Evolutionary conservation across 345 rosid genomes (phyloP).

Genomic region (Corchorus capsularis): DNA sequence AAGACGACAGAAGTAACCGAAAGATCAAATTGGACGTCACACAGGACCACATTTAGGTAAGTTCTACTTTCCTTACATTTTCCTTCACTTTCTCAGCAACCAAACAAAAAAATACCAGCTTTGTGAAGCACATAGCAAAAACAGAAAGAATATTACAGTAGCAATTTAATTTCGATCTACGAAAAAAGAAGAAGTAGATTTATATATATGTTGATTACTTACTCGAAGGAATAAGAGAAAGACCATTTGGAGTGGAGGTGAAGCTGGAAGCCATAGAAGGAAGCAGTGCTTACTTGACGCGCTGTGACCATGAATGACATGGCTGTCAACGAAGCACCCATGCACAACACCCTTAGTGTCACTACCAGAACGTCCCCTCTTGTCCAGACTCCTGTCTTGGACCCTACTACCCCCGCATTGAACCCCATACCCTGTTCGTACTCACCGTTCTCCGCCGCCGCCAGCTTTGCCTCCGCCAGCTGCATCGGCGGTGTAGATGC

Average conservation of each 20-base stretch:
- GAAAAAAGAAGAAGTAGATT: not conserved
- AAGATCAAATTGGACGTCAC: constrained; percentile 2
- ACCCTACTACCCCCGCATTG: not conserved
- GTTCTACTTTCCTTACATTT: not conserved
- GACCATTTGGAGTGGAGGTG: constrained; percentile 75
- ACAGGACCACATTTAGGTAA: not conserved
- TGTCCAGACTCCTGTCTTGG: not conserved
- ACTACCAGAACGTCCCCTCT: constrained; percentile 44
- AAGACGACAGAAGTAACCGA: not conserved
- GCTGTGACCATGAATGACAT: constrained; percentile 74
- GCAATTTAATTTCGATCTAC: no score
- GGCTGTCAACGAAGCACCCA: constrained; percentile 51
- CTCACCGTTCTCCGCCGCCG: not conserved
- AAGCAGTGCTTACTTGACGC: constrained; percentile 50
- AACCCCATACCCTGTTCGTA: not conserved
- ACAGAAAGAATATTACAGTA: no score
- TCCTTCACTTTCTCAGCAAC: constrained; percentile 23
- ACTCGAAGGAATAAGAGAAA: constrained; percentile 73
- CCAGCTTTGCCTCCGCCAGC: not conserved
- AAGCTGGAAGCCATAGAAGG: constrained; percentile 66
- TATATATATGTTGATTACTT: constrained; percentile 24
- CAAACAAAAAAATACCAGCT: constrained; percentile 11
- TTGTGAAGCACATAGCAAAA: not conserved
- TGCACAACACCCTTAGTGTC: constrained; percentile 51
- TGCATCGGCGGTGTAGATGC: not conserved